Evolutionary conservation across 306 rosid genomes (phyloP).

Genomic region (Acacia melanoxylon): DNA sequence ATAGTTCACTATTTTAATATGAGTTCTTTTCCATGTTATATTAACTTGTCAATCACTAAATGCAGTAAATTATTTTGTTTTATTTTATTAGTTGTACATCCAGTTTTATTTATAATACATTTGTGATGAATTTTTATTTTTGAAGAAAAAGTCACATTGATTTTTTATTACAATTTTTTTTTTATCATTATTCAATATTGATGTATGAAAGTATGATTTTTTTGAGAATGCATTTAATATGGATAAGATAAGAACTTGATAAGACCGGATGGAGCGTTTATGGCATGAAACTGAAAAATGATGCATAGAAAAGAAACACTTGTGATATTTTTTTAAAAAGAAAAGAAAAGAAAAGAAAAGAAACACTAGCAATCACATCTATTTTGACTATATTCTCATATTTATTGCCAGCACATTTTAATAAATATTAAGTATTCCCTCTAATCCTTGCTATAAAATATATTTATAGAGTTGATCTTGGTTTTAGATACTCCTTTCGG

Average conservation of each 20-base stretch:
- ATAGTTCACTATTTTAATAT: neutral
- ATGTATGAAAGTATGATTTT: neutral
- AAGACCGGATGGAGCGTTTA: neutral
- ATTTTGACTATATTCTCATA: neutral
- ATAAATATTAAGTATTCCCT: too few relatives aligned
- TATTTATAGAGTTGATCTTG: too few relatives aligned
- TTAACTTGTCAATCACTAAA: neutral
- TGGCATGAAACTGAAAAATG: neutral
- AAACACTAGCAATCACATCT: neutral
- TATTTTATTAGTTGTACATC: neutral
- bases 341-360: neutral
- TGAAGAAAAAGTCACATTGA: neutral
- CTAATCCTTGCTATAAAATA: accelerated
- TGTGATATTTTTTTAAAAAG: too few relatives aligned
- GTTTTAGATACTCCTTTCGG: too few relatives aligned
- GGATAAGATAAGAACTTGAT: neutral
- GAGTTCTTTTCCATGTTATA: neutral
- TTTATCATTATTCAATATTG: too few relatives aligned
- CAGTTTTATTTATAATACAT: too few relatives aligned
- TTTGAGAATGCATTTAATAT: neutral
- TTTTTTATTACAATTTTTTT: too few relatives aligned
- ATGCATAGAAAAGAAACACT: neutral
- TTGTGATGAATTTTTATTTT: neutral
- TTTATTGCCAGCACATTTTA: neutral
- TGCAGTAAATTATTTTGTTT: neutral